Evolutionary conservation across 2,329 filamentous ascomycete species (phyloP).

Genomic region (Verticillium nonalfalfae): DNA sequence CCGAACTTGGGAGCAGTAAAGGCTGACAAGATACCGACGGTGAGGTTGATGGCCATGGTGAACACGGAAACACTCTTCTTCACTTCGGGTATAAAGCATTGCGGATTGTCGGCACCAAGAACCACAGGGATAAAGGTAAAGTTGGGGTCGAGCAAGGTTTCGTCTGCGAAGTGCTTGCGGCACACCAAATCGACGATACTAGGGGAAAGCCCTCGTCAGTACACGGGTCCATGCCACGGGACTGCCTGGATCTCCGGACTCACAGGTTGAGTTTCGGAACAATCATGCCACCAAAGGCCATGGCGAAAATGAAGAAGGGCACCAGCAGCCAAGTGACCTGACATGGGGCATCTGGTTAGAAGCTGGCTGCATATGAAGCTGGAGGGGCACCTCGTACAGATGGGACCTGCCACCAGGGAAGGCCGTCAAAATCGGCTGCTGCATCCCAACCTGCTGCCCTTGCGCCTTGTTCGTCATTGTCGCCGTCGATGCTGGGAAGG

Average conservation of each 20-base stretch:
- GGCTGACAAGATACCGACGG: conserved; percentile 71
- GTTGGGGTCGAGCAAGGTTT: conserved; percentile 48
- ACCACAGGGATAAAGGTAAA: conserved; percentile 58
- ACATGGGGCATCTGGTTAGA: conserved; percentile 45
- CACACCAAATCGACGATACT: conserved; percentile 78
- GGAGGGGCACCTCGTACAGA: conserved; percentile 39
- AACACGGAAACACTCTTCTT: conserved; percentile 74
- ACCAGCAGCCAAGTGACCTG: conserved; percentile 79
- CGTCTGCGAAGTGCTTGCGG: conserved; percentile 70
- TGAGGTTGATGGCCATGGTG: conserved; percentile 66
- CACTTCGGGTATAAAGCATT: conserved; percentile 75
- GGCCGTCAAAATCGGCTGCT: conserved; percentile 49
- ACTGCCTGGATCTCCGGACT: conserved; percentile 17
- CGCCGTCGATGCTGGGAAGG: neutral
- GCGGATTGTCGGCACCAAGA: conserved; percentile 63
- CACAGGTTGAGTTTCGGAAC: conserved; percentile 82
- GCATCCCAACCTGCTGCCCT: conserved; percentile 37
- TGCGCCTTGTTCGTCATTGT: neutral
- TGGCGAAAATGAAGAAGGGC: conserved; percentile 73
- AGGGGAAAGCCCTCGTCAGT: conserved; percentile 1
- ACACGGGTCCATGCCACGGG: neutral
- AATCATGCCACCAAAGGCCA: conserved; percentile 79
- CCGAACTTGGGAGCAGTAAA: conserved; percentile 79
- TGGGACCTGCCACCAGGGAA: conserved; percentile 58
- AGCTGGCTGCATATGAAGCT: neutral